Percentiles rank a stretch among this genome's conserved stretches.
These are phyloP conservation scores for Fusarium humuli DNA, from an alignment of 2,329 filamentous ascomycete species.

Conservation along the genomic window DNA sequence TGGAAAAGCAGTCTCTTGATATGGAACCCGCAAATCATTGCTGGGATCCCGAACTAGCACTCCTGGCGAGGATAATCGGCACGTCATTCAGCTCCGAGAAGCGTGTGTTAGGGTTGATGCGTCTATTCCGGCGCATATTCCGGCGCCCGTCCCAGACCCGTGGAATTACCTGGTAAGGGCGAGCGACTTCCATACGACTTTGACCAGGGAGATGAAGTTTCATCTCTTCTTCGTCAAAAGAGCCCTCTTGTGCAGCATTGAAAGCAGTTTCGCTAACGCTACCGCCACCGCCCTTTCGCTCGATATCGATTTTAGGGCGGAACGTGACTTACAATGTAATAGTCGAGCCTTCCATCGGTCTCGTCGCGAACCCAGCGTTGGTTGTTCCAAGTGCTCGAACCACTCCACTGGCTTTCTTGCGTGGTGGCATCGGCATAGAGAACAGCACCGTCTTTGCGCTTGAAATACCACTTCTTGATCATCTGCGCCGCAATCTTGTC, in stretches of 20 bases:
- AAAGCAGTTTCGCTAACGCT: slow-evolving; percentile 21
- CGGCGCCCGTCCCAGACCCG: background rate
- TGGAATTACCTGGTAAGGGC: background rate
- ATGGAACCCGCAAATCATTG: too few relatives aligned
- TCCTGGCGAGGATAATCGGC: background rate
- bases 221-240: background rate
- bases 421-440: slow-evolving; percentile 48
- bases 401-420: slow-evolving; percentile 56
- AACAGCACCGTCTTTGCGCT: slow-evolving; percentile 48
- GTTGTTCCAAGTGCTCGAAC: slow-evolving; percentile 56
- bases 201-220: slow-evolving; percentile 7
- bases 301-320: slow-evolving; percentile 32
- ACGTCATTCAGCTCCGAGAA: background rate
- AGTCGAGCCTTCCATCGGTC: slow-evolving; percentile 54
- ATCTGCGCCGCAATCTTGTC: slow-evolving; percentile 54
- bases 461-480: slow-evolving; percentile 41
- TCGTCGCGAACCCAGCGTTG: slow-evolving; percentile 58
- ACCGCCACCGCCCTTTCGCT: slow-evolving; percentile 37
- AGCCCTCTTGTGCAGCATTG: background rate
- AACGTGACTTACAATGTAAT: slow-evolving; percentile 58
- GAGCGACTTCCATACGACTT: background rate
- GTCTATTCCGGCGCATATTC: background rate
- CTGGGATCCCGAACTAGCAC: accelerated
- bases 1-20: too few relatives aligned
- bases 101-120: accelerated